Evolutionary conservation across 2,329 filamentous ascomycete genomes (phyloP).

Genomic region (Botrytis porri): DNA sequence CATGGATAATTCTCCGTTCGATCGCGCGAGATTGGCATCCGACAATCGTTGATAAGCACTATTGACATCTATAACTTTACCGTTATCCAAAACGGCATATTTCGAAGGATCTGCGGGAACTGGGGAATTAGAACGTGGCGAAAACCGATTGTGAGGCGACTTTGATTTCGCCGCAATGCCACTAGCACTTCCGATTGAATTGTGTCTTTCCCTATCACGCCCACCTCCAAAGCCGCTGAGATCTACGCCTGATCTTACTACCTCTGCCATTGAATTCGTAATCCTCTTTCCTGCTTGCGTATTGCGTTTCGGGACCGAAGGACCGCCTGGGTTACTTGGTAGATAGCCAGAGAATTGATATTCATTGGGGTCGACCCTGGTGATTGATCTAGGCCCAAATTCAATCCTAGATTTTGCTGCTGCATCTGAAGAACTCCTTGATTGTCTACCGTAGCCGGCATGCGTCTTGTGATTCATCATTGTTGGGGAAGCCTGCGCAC

Average conservation of each 20-base stretch:
- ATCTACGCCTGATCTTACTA: conserved; percentile 50
- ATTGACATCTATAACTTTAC: conserved; percentile 62
- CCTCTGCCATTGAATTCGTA: conserved; percentile 49
- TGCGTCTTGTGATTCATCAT: conserved; percentile 41
- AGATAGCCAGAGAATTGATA: conserved; percentile 63
- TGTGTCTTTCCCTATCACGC: conserved; percentile 32
- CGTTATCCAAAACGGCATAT: conserved; percentile 54
- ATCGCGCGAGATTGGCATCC: conserved; percentile 64
- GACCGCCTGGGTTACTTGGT: conserved; percentile 46
- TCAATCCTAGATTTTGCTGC: conserved; percentile 46
- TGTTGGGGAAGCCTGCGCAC: conserved; percentile 48
- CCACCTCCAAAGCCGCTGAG: conserved; percentile 43
- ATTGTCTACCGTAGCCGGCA: conserved; percentile 32
- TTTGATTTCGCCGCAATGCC: conserved; percentile 31
- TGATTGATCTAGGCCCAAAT: conserved; percentile 43
- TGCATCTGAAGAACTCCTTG: conserved; percentile 54
- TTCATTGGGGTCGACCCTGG: conserved; percentile 45
- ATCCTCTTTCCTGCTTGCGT: conserved; percentile 46
- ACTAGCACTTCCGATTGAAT: conserved; percentile 29
- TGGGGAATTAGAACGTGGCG: conserved; percentile 36
- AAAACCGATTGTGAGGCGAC: conserved; percentile 36
- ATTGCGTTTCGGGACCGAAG: conserved; percentile 49
- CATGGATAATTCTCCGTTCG: conserved; percentile 59
- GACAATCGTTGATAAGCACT: conserved; percentile 69
- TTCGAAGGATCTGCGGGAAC: conserved; percentile 36